Percentiles rank a stretch among this genome's conserved stretches.
phyloP scores from a whole-genome alignment of 352 stramenopile species.

The Stramenopiles sp. region DNA sequence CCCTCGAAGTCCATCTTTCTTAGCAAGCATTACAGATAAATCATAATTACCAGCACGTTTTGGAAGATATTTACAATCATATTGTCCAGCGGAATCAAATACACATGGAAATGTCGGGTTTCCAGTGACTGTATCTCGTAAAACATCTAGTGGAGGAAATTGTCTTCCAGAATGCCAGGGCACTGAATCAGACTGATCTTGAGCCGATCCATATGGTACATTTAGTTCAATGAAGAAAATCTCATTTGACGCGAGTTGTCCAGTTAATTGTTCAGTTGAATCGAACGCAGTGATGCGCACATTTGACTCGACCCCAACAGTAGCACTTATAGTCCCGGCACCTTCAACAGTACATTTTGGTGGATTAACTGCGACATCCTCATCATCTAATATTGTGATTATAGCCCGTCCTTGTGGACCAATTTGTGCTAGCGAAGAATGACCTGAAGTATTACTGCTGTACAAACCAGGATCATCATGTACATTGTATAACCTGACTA shows the following conservation, averaged over 20 bases:
- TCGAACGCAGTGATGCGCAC: background rate
- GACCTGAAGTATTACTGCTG: too few species aligned
- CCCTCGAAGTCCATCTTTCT: slow-evolving; percentile 2
- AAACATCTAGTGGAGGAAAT: background rate
- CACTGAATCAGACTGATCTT: background rate
- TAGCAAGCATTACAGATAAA: slow-evolving; percentile 1
- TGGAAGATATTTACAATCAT: background rate
- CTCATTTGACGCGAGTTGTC: background rate
- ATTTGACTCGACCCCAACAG: background rate
- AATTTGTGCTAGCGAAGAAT: too few species aligned
- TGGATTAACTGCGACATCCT: background rate
- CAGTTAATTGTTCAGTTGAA: background rate
- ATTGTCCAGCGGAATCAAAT: background rate
- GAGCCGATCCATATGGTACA: background rate
- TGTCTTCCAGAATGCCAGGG: background rate
- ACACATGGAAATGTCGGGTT: background rate
- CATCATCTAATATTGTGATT: slow-evolving; percentile 7
- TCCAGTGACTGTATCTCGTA: slow-evolving; percentile 3
- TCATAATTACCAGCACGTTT: background rate
- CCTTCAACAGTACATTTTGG: slow-evolving; percentile 3
- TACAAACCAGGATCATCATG: background rate
- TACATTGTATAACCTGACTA: background rate
- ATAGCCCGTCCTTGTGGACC: background rate
- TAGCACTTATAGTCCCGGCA: too few species aligned
- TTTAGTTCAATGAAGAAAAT: background rate